Evolutionary conservation across 495 filamentous ascomycete genomes (phyloP), one percentile per base, ranked within the genome.

Genomic region (Corynascus novoguineensis): DNA sequence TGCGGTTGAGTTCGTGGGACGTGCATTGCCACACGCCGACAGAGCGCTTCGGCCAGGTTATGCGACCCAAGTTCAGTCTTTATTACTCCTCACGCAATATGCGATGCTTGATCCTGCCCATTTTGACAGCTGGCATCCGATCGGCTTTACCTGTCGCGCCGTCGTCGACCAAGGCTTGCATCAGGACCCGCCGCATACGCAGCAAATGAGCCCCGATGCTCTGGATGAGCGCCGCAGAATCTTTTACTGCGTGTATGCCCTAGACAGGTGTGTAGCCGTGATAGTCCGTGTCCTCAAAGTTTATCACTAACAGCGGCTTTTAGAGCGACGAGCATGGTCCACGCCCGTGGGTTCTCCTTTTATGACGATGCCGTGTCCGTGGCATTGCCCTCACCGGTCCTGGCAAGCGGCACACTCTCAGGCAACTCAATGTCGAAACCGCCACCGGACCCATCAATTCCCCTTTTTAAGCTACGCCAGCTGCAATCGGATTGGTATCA

Each of bases 101-200:
- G 84, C 90, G 5, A 86, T 92, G 71, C 76, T 95, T 29, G 90
- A 96, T 64, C 91, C 92, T 14, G 78, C 81, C 35, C 90, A 91
- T 66, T 95, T 96, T 66, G 88, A 93, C 55, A 87, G 84, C 63
- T 96, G 92, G 90, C 89, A 90, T 55, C 68, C 96, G 50, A 86
- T 95, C 50, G 92, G 91, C 25, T 88, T 92, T 65, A 89, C 90
- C 15, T 87, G 86, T 38, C 82, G 92, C 49, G 88, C 86, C 21
- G 85, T 89, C 64, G 78, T 95, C 31, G 92, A 97, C 73, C 73
- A 96, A 21, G 92, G 92, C 3, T 78, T 92, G 42, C 92, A 96
- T 67, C 90, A 96, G 68, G 90, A 96, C 53, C 87, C 89, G 0
- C 82, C 86, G n/a, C 74, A 81, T 40, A 83, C 83, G 53, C 74